Conservation (phyloP, 2,329 filamentous ascomycete species). For the Thielaviopsis ethacetica region DNA sequence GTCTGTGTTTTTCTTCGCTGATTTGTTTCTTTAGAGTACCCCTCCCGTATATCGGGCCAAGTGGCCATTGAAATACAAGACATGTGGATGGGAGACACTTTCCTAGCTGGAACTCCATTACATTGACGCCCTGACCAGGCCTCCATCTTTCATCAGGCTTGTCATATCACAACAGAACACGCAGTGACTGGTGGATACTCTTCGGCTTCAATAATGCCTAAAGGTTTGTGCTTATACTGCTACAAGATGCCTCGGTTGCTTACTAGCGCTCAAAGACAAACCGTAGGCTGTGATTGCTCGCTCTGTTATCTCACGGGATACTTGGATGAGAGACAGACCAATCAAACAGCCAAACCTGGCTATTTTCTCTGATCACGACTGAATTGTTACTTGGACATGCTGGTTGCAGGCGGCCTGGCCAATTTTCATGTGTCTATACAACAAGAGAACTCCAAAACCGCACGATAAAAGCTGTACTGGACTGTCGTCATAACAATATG, state of each 20-base stretch:
- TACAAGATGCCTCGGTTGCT: not conserved
- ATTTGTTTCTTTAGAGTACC: not conserved
- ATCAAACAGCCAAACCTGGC: too few species aligned
- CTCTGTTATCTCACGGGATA: not conserved
- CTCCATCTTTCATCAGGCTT: not conserved
- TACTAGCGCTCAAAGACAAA: not conserved
- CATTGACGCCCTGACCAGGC: not conserved
- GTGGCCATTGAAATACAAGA: not conserved
- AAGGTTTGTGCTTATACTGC: too few species aligned
- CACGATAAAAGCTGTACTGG: too few species aligned
- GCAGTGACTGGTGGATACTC: not conserved
- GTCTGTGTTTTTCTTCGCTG: not conserved
- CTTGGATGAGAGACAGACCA: too few species aligned
- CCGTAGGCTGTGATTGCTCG: not conserved
- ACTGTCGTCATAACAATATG: not conserved
- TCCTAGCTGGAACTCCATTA: not conserved
- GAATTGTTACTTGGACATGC: too few species aligned
- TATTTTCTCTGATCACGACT: too few species aligned
- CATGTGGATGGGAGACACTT: too few species aligned
- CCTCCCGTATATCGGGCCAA: not conserved
- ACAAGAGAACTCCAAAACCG: too few species aligned
- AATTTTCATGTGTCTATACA: too few species aligned
- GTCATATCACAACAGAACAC: not conserved
- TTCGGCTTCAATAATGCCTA: not conserved
- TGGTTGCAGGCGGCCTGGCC: too few species aligned